Conservation (phyloP, 1,139 yeast genomes). For the Candida pseudoviswanathii region DNA sequence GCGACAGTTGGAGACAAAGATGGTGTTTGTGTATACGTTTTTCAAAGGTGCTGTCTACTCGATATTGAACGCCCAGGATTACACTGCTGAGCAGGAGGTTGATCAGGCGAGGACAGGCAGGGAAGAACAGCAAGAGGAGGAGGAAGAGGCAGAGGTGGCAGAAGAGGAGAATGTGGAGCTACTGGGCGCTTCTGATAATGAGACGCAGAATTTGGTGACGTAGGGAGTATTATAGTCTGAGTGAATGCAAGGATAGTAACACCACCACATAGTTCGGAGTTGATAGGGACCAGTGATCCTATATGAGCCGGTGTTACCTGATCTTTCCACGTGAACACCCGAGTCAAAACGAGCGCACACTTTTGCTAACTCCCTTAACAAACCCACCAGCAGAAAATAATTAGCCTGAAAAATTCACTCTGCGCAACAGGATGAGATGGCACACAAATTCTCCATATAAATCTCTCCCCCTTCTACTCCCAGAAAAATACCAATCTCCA, state of each 20-base stretch:
- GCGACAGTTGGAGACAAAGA: conserved; percentile 60
- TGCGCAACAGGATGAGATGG: too few relatives aligned
- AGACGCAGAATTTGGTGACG: background rate
- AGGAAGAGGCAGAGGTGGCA: conserved; percentile 8
- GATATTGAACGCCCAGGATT: conserved; percentile 27
- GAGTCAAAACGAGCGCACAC: too few relatives aligned
- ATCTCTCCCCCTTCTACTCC: background rate
- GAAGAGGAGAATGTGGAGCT: conserved; percentile 1
- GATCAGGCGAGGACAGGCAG: conserved; percentile 15
- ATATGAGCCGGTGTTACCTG: too few relatives aligned
- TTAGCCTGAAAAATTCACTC: background rate
- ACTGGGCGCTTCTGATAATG: conserved; percentile 6
- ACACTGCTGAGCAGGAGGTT: conserved; percentile 14
- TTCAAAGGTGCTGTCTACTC: conserved; percentile 73
- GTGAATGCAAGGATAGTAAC: too few relatives aligned
- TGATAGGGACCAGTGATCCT: background rate
- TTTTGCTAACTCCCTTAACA: too few relatives aligned
- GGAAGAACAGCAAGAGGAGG: conserved; percentile 16
- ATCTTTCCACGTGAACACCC: too few relatives aligned
- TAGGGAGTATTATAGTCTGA: background rate
- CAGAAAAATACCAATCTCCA: background rate
- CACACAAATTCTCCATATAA: background rate
- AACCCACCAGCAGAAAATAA: background rate
- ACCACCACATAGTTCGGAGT: background rate
- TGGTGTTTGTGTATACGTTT: conserved; percentile 65